Evolutionary conservation across 768 basidiomycete species (phyloP).

Genomic region (Paxillus involutus): DNA sequence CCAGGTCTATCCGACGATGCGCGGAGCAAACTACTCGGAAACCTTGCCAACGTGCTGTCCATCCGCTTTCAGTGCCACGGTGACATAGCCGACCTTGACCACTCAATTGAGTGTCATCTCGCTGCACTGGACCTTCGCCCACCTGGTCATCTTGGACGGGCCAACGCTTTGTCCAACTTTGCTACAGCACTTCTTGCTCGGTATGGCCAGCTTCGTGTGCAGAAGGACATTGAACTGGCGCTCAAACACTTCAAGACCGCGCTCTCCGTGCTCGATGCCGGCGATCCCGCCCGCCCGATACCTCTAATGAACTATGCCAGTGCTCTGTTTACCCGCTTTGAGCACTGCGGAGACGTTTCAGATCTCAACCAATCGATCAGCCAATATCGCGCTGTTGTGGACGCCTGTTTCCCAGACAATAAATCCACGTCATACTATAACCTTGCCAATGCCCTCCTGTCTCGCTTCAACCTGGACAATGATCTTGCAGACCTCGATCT

Average conservation of each 20-base stretch:
- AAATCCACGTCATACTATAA: conserved; percentile 23
- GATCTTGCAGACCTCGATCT: conserved; percentile 13
- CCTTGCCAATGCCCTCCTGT: conserved; percentile 31
- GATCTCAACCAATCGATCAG: conserved; percentile 24
- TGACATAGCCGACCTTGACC: conserved; percentile 24
- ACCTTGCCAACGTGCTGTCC: conserved; percentile 27
- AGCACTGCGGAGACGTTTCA: conserved; percentile 14
- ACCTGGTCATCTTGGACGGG: conserved; percentile 23
- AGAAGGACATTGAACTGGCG: conserved; percentile 30
- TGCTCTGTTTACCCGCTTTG: conserved; percentile 28
- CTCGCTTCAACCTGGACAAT: conserved; percentile 24
- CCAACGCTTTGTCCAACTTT: conserved; percentile 26
- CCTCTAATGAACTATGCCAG: conserved; percentile 30
- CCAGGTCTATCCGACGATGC: conserved; percentile 16
- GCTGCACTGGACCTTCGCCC: conserved; percentile 27
- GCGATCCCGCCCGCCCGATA: neutral
- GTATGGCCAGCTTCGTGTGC: conserved; percentile 21
- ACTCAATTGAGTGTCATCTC: conserved; percentile 27
- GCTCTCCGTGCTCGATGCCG: conserved; percentile 15
- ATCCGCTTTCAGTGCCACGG: conserved; percentile 27
- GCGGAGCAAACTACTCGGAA: conserved; percentile 24
- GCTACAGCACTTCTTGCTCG: conserved; percentile 28
- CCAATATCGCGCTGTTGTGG: conserved; percentile 22
- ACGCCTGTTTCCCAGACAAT: conserved; percentile 16
- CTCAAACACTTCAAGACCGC: conserved; percentile 23